Evolutionary conservation across 2,329 filamentous ascomycete genomes (phyloP).

Genomic region (Colletotrichum higginsianum): DNA sequence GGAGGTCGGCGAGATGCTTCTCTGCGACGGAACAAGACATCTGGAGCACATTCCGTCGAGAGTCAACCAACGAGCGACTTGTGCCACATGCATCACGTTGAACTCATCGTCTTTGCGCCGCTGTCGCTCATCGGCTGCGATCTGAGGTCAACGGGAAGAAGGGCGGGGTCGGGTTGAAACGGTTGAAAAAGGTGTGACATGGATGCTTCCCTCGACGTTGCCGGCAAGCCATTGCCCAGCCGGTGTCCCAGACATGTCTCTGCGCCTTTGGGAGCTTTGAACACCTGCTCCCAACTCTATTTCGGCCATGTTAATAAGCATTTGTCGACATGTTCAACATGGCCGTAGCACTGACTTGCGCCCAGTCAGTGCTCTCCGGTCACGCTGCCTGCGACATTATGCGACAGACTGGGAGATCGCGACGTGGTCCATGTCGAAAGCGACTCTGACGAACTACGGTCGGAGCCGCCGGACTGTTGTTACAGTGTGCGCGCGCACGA

Average conservation of each 20-base stretch:
- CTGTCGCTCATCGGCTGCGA: not conserved
- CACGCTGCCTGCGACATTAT: slow-evolving; percentile 30
- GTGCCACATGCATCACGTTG: slow-evolving; percentile 3
- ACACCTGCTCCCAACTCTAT: slow-evolving; percentile 41
- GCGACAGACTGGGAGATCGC: slow-evolving; percentile 5
- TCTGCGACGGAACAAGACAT: not conserved
- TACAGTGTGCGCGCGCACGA: not conserved
- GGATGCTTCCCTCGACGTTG: slow-evolving; percentile 25
- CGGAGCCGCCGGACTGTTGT: slow-evolving; percentile 22
- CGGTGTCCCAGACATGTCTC: slow-evolving; percentile 8
- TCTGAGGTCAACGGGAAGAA: slow-evolving; percentile 6
- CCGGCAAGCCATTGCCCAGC: slow-evolving; percentile 6
- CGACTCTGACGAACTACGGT: slow-evolving; percentile 1
- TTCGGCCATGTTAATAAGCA: slow-evolving; percentile 1
- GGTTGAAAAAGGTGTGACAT: slow-evolving; percentile 35
- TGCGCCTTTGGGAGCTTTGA: slow-evolving; percentile 36
- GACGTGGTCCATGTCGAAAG: slow-evolving; percentile 2
- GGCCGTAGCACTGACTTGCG: not conserved
- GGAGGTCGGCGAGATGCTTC: not conserved
- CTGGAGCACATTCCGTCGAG: not conserved
- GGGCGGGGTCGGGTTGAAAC: slow-evolving; percentile 29
- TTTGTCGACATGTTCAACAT: slow-evolving; percentile 6
- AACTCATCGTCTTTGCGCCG: slow-evolving; percentile 20
- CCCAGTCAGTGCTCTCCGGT: slow-evolving; percentile 26
- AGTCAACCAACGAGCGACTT: not conserved